Percentiles rank a stretch among this genome's conserved stretches.
These are phyloP conservation scores for Camelina neglecta DNA, from an alignment of 345 rosid species.

Conservation along the genomic window DNA sequence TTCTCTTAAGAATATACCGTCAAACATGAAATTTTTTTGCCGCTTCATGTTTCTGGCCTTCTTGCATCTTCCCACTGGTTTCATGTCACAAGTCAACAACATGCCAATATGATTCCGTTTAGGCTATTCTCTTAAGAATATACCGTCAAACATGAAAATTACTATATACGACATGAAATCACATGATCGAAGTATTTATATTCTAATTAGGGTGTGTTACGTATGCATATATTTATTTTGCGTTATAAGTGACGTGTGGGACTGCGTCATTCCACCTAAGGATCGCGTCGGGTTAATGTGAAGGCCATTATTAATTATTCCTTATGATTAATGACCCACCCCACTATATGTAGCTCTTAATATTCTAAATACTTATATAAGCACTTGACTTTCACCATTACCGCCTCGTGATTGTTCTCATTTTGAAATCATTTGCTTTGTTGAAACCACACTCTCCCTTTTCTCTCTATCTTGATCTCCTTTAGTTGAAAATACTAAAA, in stretches of 20 bases:
- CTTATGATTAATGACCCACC: conserved; percentile 25
- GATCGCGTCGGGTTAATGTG: not conserved
- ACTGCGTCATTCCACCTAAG: conserved; percentile 19
- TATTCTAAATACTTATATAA: not conserved
- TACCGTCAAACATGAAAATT: not conserved
- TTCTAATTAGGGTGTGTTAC: not conserved
- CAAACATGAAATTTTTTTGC: not conserved
- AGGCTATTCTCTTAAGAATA: not conserved
- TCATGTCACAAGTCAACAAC: not conserved
- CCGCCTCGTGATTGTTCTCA: not conserved
- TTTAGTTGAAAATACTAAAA: not conserved
- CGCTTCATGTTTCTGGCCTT: not conserved
- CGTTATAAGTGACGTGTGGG: conserved; percentile 17
- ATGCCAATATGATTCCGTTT: not conserved
- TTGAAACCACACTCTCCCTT: conserved; percentile 11
- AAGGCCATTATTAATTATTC: not conserved
- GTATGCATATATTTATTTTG: not conserved
- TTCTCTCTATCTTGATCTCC: not conserved
- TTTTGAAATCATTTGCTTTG: conserved; percentile 32
- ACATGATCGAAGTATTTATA: not conserved
- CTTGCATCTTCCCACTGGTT: not conserved
- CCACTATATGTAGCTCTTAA: conserved; percentile 8
- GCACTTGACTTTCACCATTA: not conserved
- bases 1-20: not conserved
- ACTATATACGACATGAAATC: not conserved